These are phyloP conservation scores for Podila verticillata DNA, from an alignment of 192 early-diverging fungal species.

Conservation along the genomic window DNA sequence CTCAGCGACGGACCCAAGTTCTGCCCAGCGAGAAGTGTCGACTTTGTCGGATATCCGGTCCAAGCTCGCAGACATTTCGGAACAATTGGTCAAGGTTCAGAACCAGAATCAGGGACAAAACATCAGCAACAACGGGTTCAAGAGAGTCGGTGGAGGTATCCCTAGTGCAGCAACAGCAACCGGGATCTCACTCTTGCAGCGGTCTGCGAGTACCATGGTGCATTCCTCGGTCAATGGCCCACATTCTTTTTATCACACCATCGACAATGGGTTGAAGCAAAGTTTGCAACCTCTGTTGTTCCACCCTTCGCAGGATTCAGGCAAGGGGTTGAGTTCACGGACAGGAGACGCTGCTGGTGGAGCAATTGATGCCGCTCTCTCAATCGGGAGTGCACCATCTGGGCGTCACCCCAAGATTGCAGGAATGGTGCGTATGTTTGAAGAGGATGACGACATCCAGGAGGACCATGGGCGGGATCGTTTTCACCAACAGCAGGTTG, in stretches of 20 bases:
- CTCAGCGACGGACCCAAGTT: slow-evolving; percentile 41
- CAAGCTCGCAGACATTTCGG: slow-evolving; percentile 36
- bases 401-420: slow-evolving; percentile 35
- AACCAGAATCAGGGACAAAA: background rate
- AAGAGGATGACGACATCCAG: slow-evolving; percentile 9
- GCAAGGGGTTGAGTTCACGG: slow-evolving; percentile 9
- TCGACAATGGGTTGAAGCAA: slow-evolving; percentile 9
- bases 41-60: slow-evolving; percentile 39
- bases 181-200: slow-evolving; percentile 33
- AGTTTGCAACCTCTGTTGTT: background rate
- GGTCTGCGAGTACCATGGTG: slow-evolving; percentile 41
- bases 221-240: slow-evolving; percentile 4
- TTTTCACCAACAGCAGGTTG: slow-evolving; percentile 5
- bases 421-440: slow-evolving; percentile 37
- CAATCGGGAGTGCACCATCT: background rate
- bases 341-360: background rate
- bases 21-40: slow-evolving; percentile 39
- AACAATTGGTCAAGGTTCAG: slow-evolving; percentile 31
- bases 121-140: background rate
- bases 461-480: background rate
- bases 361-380: background rate
- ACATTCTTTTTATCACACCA: slow-evolving; percentile 24
- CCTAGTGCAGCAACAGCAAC: slow-evolving; percentile 26
- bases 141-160: background rate
- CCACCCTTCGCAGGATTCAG: background rate